Base-by-base conservation (phyloP, 352 stramenopile genomes). In the Blastocystis hominis region DNA sequence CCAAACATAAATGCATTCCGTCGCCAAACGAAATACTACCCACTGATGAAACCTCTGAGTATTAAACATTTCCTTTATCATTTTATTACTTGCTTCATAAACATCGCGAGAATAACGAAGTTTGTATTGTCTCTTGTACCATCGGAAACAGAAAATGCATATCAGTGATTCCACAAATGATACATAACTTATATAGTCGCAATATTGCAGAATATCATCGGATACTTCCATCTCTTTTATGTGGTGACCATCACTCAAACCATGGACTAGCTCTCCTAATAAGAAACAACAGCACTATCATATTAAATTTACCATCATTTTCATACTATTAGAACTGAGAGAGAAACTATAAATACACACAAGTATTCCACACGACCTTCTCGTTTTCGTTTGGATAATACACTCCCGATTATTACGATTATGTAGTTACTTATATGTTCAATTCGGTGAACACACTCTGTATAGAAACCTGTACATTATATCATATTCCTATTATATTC, bases 111-210 rank as follows among this genome's bases (percentile, higher is more conserved):
- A 81, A 24, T 81, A 81, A 44, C 72, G 72, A 24, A 36, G 17
- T 40, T 34, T 4, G 30, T 81, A 81, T 30, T 81, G 50, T 17
- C 66, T 15, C 36, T 68, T 64, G 54, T 81, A 81, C 50, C 72
- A 59, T 34, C 72, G 50, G 40, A 81, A 81, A n/a, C 72, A 46
- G 17, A 81, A 81, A n/a, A 81, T 68, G 54, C 42, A 66, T 36
- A 81, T 81, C 20, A 81, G 50, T 24, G 72, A 81, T 17, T 64
- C 34, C 1, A n/a, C 50, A 42, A 81, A 81, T 1, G 72, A 81
- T 20, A 81, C 44, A 34, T 64, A 53, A 13, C 10, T 81, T 15
- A 68, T 66, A 30, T 69, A 69, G 5, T 62, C 20, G 4, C 47
- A 81, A 36, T 64, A 44, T 42, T 40, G 42, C 30, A 42, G 17